phyloP scores from a whole-genome alignment of 257 asterid species.

The Solanum arcanum region DNA sequence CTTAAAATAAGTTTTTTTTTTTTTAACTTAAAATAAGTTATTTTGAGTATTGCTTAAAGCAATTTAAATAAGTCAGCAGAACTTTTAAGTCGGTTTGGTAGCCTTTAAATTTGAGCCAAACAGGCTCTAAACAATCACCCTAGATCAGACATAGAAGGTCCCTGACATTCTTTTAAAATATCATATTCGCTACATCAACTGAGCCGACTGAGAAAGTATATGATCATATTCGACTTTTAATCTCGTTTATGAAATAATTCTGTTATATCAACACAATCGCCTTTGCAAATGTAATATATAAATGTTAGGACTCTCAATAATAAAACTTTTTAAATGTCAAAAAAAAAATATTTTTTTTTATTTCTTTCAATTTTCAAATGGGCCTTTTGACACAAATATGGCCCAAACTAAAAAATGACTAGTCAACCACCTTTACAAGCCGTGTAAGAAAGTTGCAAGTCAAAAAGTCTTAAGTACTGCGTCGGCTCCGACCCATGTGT shows the following conservation, averaged over 20 bases:
- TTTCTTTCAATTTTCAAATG: background rate
- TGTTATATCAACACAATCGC: background rate
- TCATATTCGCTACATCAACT: background rate
- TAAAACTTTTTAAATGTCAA: background rate
- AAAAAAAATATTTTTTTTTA: background rate
- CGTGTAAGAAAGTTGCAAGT: background rate
- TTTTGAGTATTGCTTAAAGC: too few species aligned
- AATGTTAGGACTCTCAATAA: background rate
- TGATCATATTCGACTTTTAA: rapidly evolving
- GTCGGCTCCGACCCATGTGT: background rate
- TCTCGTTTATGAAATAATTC: too few species aligned
- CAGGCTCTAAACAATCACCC: background rate
- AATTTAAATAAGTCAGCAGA: too few species aligned
- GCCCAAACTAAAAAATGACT: background rate
- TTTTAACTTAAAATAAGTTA: too few species aligned
- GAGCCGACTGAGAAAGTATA: background rate
- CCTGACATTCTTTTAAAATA: background rate
- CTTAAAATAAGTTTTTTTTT: too few species aligned
- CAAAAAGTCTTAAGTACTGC: background rate
- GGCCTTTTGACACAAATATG: background rate
- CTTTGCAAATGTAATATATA: background rate
- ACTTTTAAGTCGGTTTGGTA: too few species aligned
- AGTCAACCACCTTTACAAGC: background rate
- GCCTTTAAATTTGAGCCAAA: too few species aligned
- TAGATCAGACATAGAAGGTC: background rate